Evolutionary conservation across 192 early-diverging fungal species (phyloP), one percentile per base, ranked within the genome.

Genomic region (Coemansia interrupta): DNA sequence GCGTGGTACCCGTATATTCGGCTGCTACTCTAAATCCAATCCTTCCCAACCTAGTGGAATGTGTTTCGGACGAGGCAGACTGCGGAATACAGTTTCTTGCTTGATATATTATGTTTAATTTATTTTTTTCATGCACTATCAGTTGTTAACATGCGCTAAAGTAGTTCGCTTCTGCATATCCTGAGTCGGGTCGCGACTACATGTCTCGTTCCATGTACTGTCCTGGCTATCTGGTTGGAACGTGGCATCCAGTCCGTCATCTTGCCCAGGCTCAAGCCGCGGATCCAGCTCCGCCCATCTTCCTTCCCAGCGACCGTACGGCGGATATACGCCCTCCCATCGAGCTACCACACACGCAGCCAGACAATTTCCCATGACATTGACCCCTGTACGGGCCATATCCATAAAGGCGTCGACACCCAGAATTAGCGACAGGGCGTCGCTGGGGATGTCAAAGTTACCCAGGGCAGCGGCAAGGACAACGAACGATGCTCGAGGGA

Each of bases 391-490:
- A 15, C 89, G 66, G 49, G 73, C 82, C 87, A 90, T 89, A 61
- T 90, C 87, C 85, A 86, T 86, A 58, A 90, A 82, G 44, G 86
- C 86, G 65, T 90, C 89, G 1, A 89, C 86, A 43, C 83, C 88
- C 45, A 89, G 53, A 66, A 90, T 88, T 54, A 87, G 62, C 3
- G 78, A 28, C 44, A 90, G 60, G 1, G 85, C 80, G 28, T 83
- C 74, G 30, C 56, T 30, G 9, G 86, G 87, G 24, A 90, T 74
- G 55, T 78, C 70, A 46, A 81, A 88, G 24, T 71, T 71, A 1
- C 50, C 38, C 20, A 88, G 49, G 0, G 85, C 83, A 14, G 78
- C 75, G 17, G 74, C 58, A 20, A 90, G 70, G 11, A 89, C 81
- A 32, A 87, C 82, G 36, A 87, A 73, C 15, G 80, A 82, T 17